Base-by-base conservation (phyloP, 1,139 yeast species). In the Yamadazyma diospyri region DNA sequence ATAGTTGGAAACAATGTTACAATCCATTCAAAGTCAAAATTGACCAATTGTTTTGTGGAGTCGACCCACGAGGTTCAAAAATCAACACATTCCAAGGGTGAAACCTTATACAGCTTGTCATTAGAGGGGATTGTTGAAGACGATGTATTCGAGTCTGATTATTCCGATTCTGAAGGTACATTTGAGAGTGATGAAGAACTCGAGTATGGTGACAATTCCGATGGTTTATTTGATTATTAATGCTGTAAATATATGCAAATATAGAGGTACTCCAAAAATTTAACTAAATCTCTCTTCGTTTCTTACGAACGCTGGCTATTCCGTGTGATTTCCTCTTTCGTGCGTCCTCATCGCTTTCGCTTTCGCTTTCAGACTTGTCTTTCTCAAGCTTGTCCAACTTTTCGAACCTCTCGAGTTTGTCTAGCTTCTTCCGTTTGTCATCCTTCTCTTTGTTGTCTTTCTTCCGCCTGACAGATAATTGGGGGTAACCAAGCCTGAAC, bases 11-110 rank as follows among this genome's bases (percentile, higher is more conserved):
- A 69, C 30, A 66, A 68, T 30, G 92, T 80, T 2, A 61, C 63
- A 12, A 70, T 94, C 27, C 80, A 76, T 18, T 49, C 66, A 37
- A 82, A 81, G 53, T 62, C 74, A 28, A 76, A 72, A 49, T 69
- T 87, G 45, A 76, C 78, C 9, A 81, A 82, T 46, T 88, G 96
- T 65, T 81, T 86, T 43, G 81, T 92, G 18, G 97, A 89, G 55
- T 86, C 94, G 10, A 69, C 78, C 1, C 85, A 81, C 51, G 71
- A 68, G 22, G 88, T 89, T 16, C 64, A 72, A 2, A 63, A 69
- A 37, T 77, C 74, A 17, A 72, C 85, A 4, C 78, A 71, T 39
- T 63, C 84, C 31, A 89, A 89, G 63, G 94, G 95, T 43, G 97
- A 92, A 52, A 81, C 85, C 0, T 68, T 92, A 43, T 72, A 83